Base-by-base conservation (phyloP, 805 yeast species). In the Candida corydali region DNA sequence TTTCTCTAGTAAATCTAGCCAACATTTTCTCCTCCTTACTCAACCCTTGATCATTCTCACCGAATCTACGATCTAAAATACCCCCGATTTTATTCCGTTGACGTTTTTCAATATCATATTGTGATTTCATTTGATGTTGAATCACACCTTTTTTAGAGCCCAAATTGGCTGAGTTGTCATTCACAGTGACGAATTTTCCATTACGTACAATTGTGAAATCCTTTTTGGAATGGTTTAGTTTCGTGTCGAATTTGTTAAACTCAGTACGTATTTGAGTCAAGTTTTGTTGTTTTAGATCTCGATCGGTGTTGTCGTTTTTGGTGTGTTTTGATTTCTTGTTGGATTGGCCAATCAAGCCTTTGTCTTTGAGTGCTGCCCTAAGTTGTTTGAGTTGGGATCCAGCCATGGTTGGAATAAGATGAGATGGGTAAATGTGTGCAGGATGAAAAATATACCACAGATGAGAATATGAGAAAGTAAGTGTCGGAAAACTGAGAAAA, bases 11-110 rank as follows among this genome's bases (percentile, higher is more conserved):
- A 66, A 87, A 93, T 65, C 98, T 80, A 54, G 84, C 96, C 62
- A 93, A 75, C 96, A 88, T 88, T 59, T 84, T 86, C 48, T 93
- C 96, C 59, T 93, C 98, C 9, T 80, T 80, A n/a, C 82, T 75
- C 68, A 93, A 52, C 32, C 68, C 59, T 32, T 50, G 47, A 58
- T 86, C 82, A 45, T 76, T 75, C 54, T 93, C 98, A 56, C 98
- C 99, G 59, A 93, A 91, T 62, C 96, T 78, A 47, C 88, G 74
- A 66, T 93, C 98, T 2, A 78, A 58, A 10, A 93, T 52, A 2
- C 86, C 86, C 36, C 97, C 96, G 26, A 71, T 78, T 55, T 75
- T 84, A 47, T 86, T 84, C 50, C 80, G 78, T 34, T 69, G 61
- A n/a, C 70, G 58, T 55, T 73, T 75, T 47, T 75, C 80, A 15